phyloP scores from a whole-genome alignment of 345 rosid genomes.

The Pugionium cornutum region DNA sequence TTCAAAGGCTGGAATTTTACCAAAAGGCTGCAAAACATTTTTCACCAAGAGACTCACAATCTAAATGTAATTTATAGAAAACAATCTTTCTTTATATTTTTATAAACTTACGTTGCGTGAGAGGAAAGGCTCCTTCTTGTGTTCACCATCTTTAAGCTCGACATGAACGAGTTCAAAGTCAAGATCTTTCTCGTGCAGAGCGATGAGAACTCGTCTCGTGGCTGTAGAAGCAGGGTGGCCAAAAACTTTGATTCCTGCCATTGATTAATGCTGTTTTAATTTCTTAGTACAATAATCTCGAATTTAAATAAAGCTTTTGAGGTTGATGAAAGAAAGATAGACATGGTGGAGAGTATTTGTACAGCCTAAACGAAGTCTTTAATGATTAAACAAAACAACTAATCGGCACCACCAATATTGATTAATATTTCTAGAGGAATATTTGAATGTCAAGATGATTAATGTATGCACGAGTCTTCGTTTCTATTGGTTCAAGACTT shows the following conservation, averaged over 20 bases:
- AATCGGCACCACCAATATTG: conserved; percentile 22
- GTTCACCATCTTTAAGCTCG: conserved; percentile 15
- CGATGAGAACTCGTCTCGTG: conserved; percentile 43
- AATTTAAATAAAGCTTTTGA: neutral
- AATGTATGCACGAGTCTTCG: conserved; percentile 10
- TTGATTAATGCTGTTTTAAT: too few relatives aligned
- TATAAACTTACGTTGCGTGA: conserved; percentile 33
- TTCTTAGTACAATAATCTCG: too few relatives aligned
- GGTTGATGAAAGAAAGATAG: conserved; percentile 17
- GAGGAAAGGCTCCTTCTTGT: conserved; percentile 26
- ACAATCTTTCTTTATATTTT: neutral
- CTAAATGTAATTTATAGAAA: neutral
- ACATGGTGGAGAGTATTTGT: conserved; percentile 25
- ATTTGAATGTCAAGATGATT: conserved; percentile 16
- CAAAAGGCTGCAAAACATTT: conserved; percentile 60
- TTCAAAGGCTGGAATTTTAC: conserved; percentile 71
- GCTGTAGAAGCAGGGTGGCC: conserved; percentile 39
- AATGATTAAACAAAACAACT: conserved; percentile 3
- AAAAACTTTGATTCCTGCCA: conserved; percentile 36
- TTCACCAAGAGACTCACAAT: neutral
- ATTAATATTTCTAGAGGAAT: conserved; percentile 8
- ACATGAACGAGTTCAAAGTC: conserved; percentile 39
- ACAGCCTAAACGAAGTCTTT: conserved; percentile 11
- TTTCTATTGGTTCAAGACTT: conserved; percentile 24
- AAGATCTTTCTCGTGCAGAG: neutral